Evolutionary conservation across 1,139 yeast genomes (phyloP), one percentile per base, ranked within the genome.

Genomic region (Pneumocystis murina): DNA sequence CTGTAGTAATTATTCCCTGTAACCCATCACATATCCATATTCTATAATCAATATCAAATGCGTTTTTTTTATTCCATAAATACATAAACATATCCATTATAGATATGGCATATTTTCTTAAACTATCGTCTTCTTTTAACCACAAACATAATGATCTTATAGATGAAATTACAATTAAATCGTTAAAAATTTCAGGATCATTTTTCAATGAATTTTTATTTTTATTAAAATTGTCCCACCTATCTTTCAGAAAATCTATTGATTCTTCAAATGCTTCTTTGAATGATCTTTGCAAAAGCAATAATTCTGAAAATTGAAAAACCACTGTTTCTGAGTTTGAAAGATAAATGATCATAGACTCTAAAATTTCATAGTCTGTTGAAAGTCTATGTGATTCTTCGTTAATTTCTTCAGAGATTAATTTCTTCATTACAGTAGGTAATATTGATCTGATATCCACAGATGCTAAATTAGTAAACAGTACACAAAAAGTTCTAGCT

Each of bases 61-160:
- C 7, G n/a, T 12, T 43, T 36, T 55, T 58, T 36, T 36, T 40
- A 14, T 62, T 38, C 43, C 58, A 48, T 39, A 63, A 24, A 10
- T 58, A 60, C 17, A 63, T 24, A 41, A 63, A 38, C 28, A 63
- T 62, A 40, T 62, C 65, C 66, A 63, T 62, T 7, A 63, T 48
- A 20, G 62, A 61, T 39, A 35, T 20, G 14, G 64, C 66, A n/a
- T 54, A 54, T 7, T 28, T 41, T 41, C 43, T 30, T 38, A 62
- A 58, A 12, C 62, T 43, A n/a, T 63, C 64, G 39, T 63, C 64
- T 43, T 63, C 64, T 24, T 48, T 40, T 36, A 63, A 39, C 64
- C 64, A 63, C 16, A 61, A 17, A 36, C 61, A 61, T 28, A 63
- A 36, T 14, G 65, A 54, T n/a, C 60, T 39, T n/a, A 63, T 24